Evolutionary conservation across 2,329 filamentous ascomycete species (phyloP), one percentile per base, ranked within the genome.

Genomic region (Rhytidhysteron rufulum): DNA sequence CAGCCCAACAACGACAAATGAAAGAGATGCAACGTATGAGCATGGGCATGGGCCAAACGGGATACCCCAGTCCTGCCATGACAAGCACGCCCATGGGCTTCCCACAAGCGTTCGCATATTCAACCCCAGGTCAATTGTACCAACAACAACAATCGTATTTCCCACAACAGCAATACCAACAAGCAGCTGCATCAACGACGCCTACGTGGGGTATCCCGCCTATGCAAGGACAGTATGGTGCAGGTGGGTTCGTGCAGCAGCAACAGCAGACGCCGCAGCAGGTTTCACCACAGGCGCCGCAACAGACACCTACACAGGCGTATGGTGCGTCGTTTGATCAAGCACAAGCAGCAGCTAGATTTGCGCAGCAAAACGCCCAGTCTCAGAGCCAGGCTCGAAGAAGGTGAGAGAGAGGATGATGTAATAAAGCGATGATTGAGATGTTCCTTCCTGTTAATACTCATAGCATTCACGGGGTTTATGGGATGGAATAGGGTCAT

Each of bases 301-400:
- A 50, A 30, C 45, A 42, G 24, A 47, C 53, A 6, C 37, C 44
- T 9, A 55, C 56, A 17, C 59, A 58, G 40, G 47, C 58, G 7
- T 62, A 65, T 33, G 54, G 57, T 16, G 58, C 56, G 4, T 51
- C 48, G 22, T 61, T 54, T 19, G 57, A 61, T 37, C 54, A 58
- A 29, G 55, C 53, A 17, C 55, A 59, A 41, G 57, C 57, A n/a
- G 53, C 54, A 13, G 51, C 54, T 16, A 39, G 50, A 20, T 49
- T 43, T 33, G 51, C 53, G n/a, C 56, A 61, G 16, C 55, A 60
- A 19, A 50, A 55, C 21, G 44, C 45, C 17, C 43, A 42, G 34
- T 17, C 16, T 33, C 16, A 27, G 24, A 27, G 24, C 13, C 24
- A 27, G 13, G 7, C 13, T 7, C 7, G 24, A 27, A 7, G 24